Conservation (phyloP, 23 red algal species). For the Gracilariopsis chorda region DNA sequence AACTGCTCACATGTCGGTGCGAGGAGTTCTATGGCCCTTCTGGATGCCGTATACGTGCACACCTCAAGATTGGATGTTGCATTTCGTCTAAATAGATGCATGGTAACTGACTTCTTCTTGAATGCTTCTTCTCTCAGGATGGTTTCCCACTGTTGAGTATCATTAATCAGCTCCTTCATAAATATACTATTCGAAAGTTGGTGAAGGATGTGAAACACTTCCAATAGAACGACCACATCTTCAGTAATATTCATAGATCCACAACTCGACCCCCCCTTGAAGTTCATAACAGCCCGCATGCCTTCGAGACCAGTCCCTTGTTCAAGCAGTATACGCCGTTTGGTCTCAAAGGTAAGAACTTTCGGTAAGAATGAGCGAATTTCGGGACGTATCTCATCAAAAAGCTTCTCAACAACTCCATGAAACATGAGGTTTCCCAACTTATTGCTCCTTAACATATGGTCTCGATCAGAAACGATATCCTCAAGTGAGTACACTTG, state of each 20-base stretch:
- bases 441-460: background rate
- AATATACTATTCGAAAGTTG: background rate
- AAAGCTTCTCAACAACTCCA: conserved; percentile 17
- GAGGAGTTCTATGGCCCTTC: background rate
- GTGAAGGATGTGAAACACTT: conserved; percentile 15
- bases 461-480: background rate
- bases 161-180: background rate
- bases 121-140: background rate
- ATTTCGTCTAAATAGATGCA: background rate
- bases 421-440: background rate
- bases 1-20: background rate
- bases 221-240: background rate
- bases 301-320: background rate
- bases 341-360: background rate
- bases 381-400: background rate
- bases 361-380: background rate
- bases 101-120: background rate
- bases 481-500: background rate
- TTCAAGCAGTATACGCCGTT: background rate
- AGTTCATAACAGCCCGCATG: background rate
- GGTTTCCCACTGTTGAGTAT: background rate
- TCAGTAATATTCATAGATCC: background rate
- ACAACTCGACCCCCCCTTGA: background rate
- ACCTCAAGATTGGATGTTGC: background rate
- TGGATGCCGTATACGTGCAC: background rate